Base-by-base conservation (phyloP, 148 eudicot species). In the Arbutus unedo region DNA sequence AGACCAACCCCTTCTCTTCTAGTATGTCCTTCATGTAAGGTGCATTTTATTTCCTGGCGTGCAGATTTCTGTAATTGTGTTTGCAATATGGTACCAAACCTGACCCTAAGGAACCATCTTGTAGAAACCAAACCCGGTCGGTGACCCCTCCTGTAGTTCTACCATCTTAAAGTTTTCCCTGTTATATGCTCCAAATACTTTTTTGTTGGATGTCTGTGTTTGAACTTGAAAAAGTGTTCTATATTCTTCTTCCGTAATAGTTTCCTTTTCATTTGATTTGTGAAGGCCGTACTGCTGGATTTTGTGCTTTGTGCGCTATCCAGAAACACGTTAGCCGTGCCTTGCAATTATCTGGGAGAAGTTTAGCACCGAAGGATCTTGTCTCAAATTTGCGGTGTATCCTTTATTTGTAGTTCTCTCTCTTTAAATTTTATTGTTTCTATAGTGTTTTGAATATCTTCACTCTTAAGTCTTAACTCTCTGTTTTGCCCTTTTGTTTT, bases 341-440 rank as follows among this genome's bases (percentile, higher is more conserved):
- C 62, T 91, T 94, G 75, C 90, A 93, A 84, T 85, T 92, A 80
- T 86, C 92, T 66, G 96, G 98, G 82, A 94, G 91, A 90, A 89
- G 86, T 72, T 77, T 95, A 77, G 98, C 92, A 50, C 98, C 98
- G 0, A 93, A 93, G 81, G 96, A 93, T 84, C 93, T 95, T 79
- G 98, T 95, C 60, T 93, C 97, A 74, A 93, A 94, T 86, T 87
- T 95, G 88, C 88, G 94, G 14, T 89, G 98, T 95, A 95, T 95
- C 98, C 98, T 89, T 51, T 0, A 31, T 31, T 31, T 31, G 38
- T 31, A 31, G 38, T 31, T 31, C 38, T 31, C 38, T 31, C 38
- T 31, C 0, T 31, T n/a, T 4, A 43, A 4, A 44, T 15, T 38
- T 80, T 43, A 44, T 54, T 3, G 8, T 48, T 57, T 0, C 44